phyloP scores from a whole-genome alignment of 768 basidiomycete species.

The Galerina sulciceps region DNA sequence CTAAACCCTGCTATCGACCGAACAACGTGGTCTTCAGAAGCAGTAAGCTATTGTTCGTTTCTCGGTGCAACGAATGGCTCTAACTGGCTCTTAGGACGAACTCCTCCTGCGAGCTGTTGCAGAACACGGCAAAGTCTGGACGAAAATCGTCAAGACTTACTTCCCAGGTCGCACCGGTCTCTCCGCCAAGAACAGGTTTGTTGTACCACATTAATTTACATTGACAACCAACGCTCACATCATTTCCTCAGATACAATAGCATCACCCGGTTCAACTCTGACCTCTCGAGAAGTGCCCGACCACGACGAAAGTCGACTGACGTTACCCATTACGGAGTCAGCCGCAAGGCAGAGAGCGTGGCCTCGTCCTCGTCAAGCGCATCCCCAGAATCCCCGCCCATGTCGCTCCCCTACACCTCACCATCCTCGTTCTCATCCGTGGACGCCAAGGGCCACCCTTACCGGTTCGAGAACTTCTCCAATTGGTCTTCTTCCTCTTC shows the following conservation, averaged over 20 bases:
- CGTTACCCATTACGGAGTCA: conserved; percentile 29
- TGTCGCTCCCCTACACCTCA: conserved; percentile 26
- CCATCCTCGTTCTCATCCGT: conserved; percentile 24
- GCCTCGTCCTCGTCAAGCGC: conserved; percentile 47
- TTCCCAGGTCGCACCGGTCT: conserved; percentile 64
- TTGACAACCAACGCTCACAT: conserved; percentile 10
- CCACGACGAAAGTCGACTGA: conserved; percentile 42
- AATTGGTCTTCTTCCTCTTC: conserved; percentile 38
- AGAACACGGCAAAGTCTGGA: conserved; percentile 63
- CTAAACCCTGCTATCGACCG: conserved; percentile 64
- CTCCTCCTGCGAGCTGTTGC: conserved; percentile 57
- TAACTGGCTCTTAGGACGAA: conserved; percentile 43
- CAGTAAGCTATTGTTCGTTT: conserved; percentile 35
- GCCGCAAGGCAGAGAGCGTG: conserved; percentile 37
- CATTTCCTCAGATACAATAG: conserved; percentile 48
- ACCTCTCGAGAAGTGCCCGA: conserved; percentile 37
- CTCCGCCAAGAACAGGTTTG: conserved; percentile 62
- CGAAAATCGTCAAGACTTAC: conserved; percentile 64
- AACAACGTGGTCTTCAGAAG: conserved; percentile 60
- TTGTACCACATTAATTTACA: neutral
- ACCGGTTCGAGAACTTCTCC: conserved; percentile 25
- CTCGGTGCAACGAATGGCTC: neutral
- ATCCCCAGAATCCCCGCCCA: conserved; percentile 38
- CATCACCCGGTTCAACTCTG: conserved; percentile 51
- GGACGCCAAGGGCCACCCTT: conserved; percentile 27